These are phyloP conservation scores for Phaffomyces thermotolerans DNA, from an alignment of 805 yeast genomes.

Conservation along the genomic window DNA sequence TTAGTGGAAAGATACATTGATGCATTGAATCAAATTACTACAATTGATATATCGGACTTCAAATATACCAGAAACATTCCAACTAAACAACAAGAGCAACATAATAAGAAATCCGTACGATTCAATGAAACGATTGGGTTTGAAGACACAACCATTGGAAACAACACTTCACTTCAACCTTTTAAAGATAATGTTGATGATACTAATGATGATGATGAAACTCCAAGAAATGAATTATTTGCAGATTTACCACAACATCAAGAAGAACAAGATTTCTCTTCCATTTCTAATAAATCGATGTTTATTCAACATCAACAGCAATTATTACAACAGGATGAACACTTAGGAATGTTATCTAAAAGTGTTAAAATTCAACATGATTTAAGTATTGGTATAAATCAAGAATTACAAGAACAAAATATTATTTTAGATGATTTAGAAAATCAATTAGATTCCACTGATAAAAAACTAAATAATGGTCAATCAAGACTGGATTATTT, in stretches of 20 bases:
- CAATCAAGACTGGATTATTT: constrained; percentile 32
- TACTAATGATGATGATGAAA: neutral
- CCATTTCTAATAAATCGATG: constrained; percentile 28
- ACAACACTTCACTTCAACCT: constrained; percentile 12
- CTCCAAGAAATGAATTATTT: constrained; percentile 14
- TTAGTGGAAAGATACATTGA: constrained; percentile 17
- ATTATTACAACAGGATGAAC: constrained; percentile 38
- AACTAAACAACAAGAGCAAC: neutral
- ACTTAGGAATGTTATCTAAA: constrained; percentile 32
- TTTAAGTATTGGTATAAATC: constrained; percentile 39
- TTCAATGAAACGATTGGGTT: constrained; percentile 21
- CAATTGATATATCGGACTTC: constrained; percentile 14
- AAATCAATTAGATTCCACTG: constrained; percentile 35
- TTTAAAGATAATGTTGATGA: constrained; percentile 15
- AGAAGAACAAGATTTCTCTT: constrained; percentile 7
- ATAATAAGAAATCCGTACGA: constrained; percentile 21
- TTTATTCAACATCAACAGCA: constrained; percentile 41
- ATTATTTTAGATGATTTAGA: constrained; percentile 45
- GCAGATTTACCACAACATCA: constrained; percentile 12
- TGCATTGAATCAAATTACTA: constrained; percentile 8
- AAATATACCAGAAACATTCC: constrained; percentile 12
- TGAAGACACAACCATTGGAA: neutral
- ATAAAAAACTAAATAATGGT: constrained; percentile 35
- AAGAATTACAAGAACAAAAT: constrained; percentile 42
- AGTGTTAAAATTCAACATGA: constrained; percentile 39